These are phyloP conservation scores for Exobasidium cylindrosporum DNA, from an alignment of 1,284 basidiomycete species.

Conservation along the genomic window DNA sequence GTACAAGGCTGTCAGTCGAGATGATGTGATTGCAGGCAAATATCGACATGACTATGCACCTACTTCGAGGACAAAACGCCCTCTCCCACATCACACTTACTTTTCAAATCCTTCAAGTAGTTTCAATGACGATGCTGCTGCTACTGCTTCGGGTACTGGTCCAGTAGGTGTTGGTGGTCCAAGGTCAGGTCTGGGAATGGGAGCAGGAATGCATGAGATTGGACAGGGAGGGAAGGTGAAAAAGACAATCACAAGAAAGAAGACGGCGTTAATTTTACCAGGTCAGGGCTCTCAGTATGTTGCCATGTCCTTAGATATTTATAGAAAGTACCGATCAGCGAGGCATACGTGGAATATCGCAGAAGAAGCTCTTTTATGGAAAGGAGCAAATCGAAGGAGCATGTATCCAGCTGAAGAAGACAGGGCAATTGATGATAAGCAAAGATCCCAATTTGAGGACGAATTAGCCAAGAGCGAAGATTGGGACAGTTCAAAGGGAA, in stretches of 20 bases:
- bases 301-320: conserved; percentile 51
- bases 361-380: conserved; percentile 41
- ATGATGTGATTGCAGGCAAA: conserved; percentile 13
- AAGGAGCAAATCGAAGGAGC: not conserved
- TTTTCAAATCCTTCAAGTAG: conserved; percentile 50
- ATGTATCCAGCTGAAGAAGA: not conserved
- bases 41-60: conserved; percentile 21
- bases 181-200: conserved; percentile 25
- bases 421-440: conserved; percentile 18
- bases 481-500: conserved; percentile 27
- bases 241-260: conserved; percentile 24
- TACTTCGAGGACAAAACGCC: conserved; percentile 11
- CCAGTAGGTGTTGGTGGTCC: conserved; percentile 25
- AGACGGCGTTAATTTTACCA: conserved; percentile 48
- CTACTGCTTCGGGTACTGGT: conserved; percentile 20
- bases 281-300: conserved; percentile 53
- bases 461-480: conserved; percentile 34
- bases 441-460: conserved; percentile 40
- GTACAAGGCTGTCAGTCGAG: conserved; percentile 17
- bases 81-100: conserved; percentile 48
- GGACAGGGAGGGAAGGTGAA: not conserved
- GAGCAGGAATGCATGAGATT: conserved; percentile 25
- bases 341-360: conserved; percentile 48
- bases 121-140: conserved; percentile 48
- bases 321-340: conserved; percentile 41